Base-by-base conservation (phyloP, 2,329 filamentous ascomycete genomes). In the Fusarium tanahbumbuense region DNA sequence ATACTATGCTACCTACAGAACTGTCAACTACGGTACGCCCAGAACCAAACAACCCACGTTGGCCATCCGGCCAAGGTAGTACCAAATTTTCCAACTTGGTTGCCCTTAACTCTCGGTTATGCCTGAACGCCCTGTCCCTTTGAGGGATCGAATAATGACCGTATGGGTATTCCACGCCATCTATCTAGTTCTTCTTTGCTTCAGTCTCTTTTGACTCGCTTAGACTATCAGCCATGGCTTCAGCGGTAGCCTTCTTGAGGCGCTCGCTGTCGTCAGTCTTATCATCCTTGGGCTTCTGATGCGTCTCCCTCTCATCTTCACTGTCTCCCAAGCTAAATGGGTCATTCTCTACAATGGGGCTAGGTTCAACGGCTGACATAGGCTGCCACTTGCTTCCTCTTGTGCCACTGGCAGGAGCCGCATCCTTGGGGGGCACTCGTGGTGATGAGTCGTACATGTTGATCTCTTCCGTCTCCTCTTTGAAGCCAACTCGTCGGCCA, bases 311-410 rank as follows among this genome's bases (percentile, higher is more conserved):
- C 80, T 99, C 96, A 72, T 97, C 94, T 73, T 98, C 95, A 76
- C 93, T 97, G 74, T 98, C 95, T 8, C 96, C 96, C 16, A 99
- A 86, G 76, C 94, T 98, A 82, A 99, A 99, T 0, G 96, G 96
- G 77, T 99, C 96, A 75, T 97, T 95, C 73, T 98, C 94, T 15
- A 88, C 86, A 67, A 97, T 92, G 16, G 95, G 94, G 68, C 88
- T 91, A 2, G 94, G 93, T 52, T 97, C 70, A 16, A 98, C 89
- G 0, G 91, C 87, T 15, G 94, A 93, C 73, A 99, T 83, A 12
- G 96, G 95, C 80, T 99, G 95, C 96, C 96, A 99, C 83, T 99
- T 99, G 87, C 94, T 98, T 47, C 88, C 81, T 82, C 94, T 96
- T 71, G 83, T 81, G 49, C 85, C 84, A n/a, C 83, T 78, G 25